Percentiles rank a stretch among this genome's conserved stretches.
Evolutionary conservation across 768 basidiomycete species (phyloP).

Genomic region (Clitopilus hobsonii): DNA sequence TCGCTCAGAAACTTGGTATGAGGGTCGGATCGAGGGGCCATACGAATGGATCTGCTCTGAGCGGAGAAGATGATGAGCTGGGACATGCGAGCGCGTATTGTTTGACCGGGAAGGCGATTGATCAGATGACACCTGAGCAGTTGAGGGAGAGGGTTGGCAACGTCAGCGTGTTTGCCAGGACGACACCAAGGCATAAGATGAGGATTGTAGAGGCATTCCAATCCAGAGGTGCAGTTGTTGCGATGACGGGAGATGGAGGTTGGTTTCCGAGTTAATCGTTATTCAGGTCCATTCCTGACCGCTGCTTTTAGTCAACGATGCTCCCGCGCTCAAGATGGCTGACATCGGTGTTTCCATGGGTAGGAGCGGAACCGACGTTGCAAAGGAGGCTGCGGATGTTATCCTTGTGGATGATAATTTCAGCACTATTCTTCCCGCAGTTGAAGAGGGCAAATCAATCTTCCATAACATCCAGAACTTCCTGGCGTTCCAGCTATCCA

Average conservation of each 20-base stretch:
- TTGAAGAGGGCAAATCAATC: conserved; percentile 98
- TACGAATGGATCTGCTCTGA: conserved; percentile 30
- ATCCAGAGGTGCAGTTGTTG: conserved; percentile 82
- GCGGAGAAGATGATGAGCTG: conserved; percentile 24
- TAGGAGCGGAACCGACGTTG: conserved; percentile 96
- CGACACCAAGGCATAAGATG: conserved; percentile 98
- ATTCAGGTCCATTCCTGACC: conserved; percentile 4
- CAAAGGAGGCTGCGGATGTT: conserved; percentile 96
- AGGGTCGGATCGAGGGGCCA: conserved; percentile 49
- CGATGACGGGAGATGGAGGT: conserved; percentile 98
- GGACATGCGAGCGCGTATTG: conserved; percentile 34
- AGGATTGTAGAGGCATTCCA: conserved; percentile 94
- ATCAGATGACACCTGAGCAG: conserved; percentile 77
- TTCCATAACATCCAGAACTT: conserved; percentile 99
- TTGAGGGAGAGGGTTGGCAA: conserved; percentile 76
- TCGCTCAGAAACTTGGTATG: conserved; percentile 82
- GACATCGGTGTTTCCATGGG: conserved; percentile 99
- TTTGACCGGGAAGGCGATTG: conserved; percentile 80
- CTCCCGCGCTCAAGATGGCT: conserved; percentile 95
- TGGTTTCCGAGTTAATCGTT: conserved; percentile 18
- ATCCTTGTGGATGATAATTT: conserved; percentile 98
- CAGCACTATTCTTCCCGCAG: conserved; percentile 87
- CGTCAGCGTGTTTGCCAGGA: conserved; percentile 89
- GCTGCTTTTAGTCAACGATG: conserved; percentile 72
- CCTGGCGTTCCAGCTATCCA: conserved; percentile 93